Conservation (phyloP, 768 basidiomycete genomes). For the Suillus americanus region DNA sequence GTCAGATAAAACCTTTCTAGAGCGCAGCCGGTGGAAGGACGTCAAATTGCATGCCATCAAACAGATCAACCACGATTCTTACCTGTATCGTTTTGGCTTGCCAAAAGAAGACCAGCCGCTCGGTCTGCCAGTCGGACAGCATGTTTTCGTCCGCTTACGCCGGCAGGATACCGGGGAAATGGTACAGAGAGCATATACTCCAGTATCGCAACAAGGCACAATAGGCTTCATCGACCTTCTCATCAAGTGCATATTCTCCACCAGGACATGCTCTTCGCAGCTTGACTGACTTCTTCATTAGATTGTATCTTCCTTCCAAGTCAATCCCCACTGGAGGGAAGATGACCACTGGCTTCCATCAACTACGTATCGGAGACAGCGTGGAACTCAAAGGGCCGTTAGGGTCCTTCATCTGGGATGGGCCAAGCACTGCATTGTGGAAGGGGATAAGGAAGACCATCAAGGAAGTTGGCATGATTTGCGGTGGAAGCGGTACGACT, state of each 20-base stretch:
- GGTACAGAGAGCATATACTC: constrained; percentile 61
- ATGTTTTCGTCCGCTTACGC: constrained; percentile 52
- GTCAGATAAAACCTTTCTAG: constrained; percentile 36
- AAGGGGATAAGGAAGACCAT: constrained; percentile 35
- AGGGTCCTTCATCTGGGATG: constrained; percentile 55
- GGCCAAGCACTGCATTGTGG: constrained; percentile 37
- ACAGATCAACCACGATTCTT: constrained; percentile 47
- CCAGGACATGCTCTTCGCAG: neutral
- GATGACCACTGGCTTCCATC: constrained; percentile 49
- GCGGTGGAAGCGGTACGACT: constrained; percentile 51
- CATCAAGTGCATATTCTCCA: constrained; percentile 41
- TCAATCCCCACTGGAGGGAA: constrained; percentile 45
- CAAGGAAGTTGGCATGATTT: constrained; percentile 51
- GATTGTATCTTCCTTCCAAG: constrained; percentile 43
- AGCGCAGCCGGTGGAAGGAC: constrained; percentile 48
- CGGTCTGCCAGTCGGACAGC: constrained; percentile 60
- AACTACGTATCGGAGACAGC: constrained; percentile 46
- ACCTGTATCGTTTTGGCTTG: constrained; percentile 50
- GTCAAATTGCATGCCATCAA: constrained; percentile 38
- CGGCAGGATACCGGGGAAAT: constrained; percentile 41
- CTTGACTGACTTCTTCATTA: constrained; percentile 17
- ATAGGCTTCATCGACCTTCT: constrained; percentile 51
- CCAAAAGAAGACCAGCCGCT: constrained; percentile 39
- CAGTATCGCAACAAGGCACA: constrained; percentile 44
- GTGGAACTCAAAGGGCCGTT: constrained; percentile 62